Conservation (phyloP, 2,329 filamentous ascomycete genomes). For the Xylaria digitata region DNA sequence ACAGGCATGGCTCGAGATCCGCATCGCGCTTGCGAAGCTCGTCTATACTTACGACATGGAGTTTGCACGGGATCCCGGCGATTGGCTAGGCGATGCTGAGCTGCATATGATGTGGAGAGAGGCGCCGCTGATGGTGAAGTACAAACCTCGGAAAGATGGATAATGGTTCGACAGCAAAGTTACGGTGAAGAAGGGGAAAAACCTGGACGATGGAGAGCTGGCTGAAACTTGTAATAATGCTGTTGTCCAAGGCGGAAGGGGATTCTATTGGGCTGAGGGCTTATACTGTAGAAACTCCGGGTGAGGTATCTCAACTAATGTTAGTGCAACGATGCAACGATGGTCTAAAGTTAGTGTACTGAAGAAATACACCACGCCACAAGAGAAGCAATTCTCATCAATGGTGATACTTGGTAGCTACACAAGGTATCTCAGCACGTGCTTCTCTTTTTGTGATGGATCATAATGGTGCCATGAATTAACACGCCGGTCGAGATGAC, state of each 20-base stretch:
- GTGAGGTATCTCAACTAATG: no score
- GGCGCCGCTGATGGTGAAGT: constrained; percentile 43
- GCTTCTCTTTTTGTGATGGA: neutral
- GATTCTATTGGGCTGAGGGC: neutral
- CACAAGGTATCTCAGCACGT: no score
- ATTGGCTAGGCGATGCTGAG: constrained; percentile 41
- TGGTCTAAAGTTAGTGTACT: no score
- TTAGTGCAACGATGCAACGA: no score
- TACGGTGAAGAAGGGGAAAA: neutral
- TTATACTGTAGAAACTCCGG: no score
- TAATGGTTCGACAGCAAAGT: neutral
- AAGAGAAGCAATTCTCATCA: no score
- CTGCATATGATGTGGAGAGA: constrained; percentile 48
- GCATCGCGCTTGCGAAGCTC: constrained; percentile 45
- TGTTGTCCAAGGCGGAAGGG: neutral
- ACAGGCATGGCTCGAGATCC: constrained; percentile 47
- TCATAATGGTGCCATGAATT: neutral
- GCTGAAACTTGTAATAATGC: neutral
- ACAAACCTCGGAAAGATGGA: constrained; percentile 26
- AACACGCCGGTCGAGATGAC: neutral
- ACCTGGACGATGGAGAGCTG: no score
- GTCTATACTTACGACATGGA: constrained; percentile 42
- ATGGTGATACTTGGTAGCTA: no score
- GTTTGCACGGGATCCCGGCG: constrained; percentile 33
- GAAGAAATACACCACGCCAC: no score